Evolutionary conservation across 176 grass and related monocot genomes (phyloP).

Genomic region (Tillandsia fasciculata): DNA sequence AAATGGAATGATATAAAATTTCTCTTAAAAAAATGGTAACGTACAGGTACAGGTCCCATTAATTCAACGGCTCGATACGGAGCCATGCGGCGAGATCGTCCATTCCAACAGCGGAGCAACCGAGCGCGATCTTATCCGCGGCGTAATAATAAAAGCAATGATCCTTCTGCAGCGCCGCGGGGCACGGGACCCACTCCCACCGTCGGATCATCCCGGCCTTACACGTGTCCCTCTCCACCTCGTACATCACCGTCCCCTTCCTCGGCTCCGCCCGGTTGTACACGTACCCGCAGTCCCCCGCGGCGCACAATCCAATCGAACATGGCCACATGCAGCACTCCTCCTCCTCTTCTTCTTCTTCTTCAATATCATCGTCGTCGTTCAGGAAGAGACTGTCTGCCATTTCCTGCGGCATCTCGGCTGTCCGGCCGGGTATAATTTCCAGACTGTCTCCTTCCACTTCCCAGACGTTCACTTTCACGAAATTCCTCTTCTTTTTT

Average conservation of each 20-base stretch:
- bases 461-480: conserved; percentile 21
- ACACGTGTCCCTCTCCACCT: background rate
- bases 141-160: background rate
- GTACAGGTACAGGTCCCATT: background rate
- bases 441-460: conserved; percentile 19
- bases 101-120: background rate
- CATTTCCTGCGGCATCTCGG: conserved; percentile 28
- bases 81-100: background rate
- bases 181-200: background rate
- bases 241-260: conserved; percentile 16
- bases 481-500: background rate
- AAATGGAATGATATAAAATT: background rate
- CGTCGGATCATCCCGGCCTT: background rate
- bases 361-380: background rate
- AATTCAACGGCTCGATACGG: background rate
- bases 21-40: background rate
- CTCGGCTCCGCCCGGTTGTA: conserved; percentile 21
- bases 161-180: background rate
- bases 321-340: background rate
- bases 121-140: background rate
- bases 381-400: conserved; percentile 4
- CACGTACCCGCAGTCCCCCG: conserved; percentile 15
- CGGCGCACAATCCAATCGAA: conserved; percentile 11
- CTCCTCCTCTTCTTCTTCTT: background rate
- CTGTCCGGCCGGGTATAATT: background rate